Evolutionary conservation across 116 monocot genomes (phyloP), one percentile per base, ranked within the genome.

Genomic region (Trichopus zeylanicus): DNA sequence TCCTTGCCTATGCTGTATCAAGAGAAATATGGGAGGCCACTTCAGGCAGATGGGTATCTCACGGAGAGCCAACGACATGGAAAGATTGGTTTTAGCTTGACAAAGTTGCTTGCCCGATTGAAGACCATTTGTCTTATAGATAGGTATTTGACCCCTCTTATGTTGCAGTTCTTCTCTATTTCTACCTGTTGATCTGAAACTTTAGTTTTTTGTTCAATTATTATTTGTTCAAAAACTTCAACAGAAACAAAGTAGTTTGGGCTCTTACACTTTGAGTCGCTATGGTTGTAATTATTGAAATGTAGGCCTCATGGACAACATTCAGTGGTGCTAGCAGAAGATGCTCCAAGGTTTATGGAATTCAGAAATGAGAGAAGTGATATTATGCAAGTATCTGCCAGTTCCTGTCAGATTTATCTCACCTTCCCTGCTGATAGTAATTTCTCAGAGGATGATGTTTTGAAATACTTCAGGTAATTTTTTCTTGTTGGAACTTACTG

Each of bases 241-340:
- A n/a, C n/a, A n/a, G n/a, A n/a, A n/a, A n/a, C n/a, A n/a, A n/a
- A n/a, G n/a, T n/a, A n/a, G n/a, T n/a, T 32, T 33, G 6, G 29
- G 39, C 39, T 27, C 13, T 8, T 51, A 19, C 24, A 15, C 8
- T 29, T 21, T 35, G 39, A n/a, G 31, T 22, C 3, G 18, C n/a
- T 10, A 4, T 12, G 42, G 4, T 69, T 52, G 31, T 26, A 29
- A 21, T 57, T 10, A 26, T 55, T 55, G 16, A 21, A 59, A 58
- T 69, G 31, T 66, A 95, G 94, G 35, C 80, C 80, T 29, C 86
- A 86, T 65, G 89, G 89, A 33, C 89, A 95, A 23, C 81, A 95
- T 64, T 70, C 71, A 10, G 74, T 95, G 4, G 48, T 89, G 7
- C 57, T 89, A 26, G 63, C 66, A 22, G 86, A 95, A 65, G 81